phyloP scores from a whole-genome alignment of 2,329 filamentous ascomycete genomes.

The Phaeoacremonium minimum region DNA sequence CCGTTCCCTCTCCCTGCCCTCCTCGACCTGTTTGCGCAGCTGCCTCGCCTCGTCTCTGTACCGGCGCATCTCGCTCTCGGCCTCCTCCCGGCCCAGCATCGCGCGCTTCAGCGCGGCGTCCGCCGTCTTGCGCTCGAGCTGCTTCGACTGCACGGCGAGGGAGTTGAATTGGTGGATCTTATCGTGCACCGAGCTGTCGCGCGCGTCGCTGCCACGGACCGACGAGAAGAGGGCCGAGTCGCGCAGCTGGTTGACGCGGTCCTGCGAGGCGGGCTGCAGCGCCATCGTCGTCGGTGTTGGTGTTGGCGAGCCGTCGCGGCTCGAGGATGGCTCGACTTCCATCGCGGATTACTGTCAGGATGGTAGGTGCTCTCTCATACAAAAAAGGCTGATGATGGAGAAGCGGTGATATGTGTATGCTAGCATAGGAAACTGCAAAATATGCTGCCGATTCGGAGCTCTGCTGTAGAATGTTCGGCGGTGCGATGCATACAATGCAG shows the following conservation, averaged over 20 bases:
- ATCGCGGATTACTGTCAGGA: slow-evolving; percentile 1
- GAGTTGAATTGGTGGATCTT: slow-evolving; percentile 71
- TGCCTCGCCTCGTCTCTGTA: slow-evolving; percentile 56
- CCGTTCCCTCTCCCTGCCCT: slow-evolving; percentile 61
- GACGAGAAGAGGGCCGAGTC: slow-evolving; percentile 30
- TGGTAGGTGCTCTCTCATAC: not conserved
- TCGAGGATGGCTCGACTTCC: slow-evolving; percentile 7
- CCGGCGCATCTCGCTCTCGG: slow-evolving; percentile 62
- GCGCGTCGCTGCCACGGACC: slow-evolving; percentile 32
- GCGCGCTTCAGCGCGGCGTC: slow-evolving; percentile 64
- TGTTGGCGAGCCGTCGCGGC: slow-evolving; percentile 6
- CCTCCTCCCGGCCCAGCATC: slow-evolving; percentile 66
- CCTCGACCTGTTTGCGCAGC: slow-evolving; percentile 56
- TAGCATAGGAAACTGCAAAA: no score
- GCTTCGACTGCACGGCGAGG: slow-evolving; percentile 55
- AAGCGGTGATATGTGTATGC: no score
- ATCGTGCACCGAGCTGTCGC: slow-evolving; percentile 60
- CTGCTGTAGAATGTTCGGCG: no score
- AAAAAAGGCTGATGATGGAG: no score
- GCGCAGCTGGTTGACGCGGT: slow-evolving; percentile 54
- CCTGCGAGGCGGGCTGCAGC: slow-evolving; percentile 57
- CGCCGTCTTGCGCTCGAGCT: slow-evolving; percentile 59
- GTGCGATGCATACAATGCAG: no score
- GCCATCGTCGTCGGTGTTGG: slow-evolving; percentile 26
- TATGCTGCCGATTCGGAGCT: no score